Evolutionary conservation across 345 rosid genomes (phyloP), one percentile per base, ranked within the genome.

Genomic region (Syzygium aromaticum): DNA sequence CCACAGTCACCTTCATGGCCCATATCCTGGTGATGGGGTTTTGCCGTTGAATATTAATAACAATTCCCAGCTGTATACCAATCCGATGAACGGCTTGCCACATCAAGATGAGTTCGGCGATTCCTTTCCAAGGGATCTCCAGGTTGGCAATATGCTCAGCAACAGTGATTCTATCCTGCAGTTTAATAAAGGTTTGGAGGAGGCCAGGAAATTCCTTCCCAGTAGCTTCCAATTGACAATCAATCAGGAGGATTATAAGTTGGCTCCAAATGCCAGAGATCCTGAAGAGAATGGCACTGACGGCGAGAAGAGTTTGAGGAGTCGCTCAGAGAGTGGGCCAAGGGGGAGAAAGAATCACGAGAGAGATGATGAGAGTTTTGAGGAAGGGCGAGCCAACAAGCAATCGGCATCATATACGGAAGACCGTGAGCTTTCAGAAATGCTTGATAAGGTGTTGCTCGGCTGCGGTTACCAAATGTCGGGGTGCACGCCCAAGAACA

Each of bases 381-480:
- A 93, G 84, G 96, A 93, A 87, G 94, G 84, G 57, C 93, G 97
- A 88, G 90, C 93, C n/a, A 92, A 87, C 86, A 96, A 98, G 93
- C 97, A 94, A 59, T 90, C 90, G 0, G 96, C 98, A 51, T 84
- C 89, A 52, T 80, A 84, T 86, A 87, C 73, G 5, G 98, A 96
- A 57, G 97, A 93, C 84, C 85, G 94, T 54, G 97, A 95, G 87
- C 67, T 95, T 86, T 92, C 97, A 2, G 99, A 96, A 8, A 73
- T 92, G 93, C 94, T 98, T 77, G 99, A 98, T 89, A 93, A 92
- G 85, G 94, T 95, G 59, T 89, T 95, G 86, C 91, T 98, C 64
- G 92, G 88, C 84, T n/a, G 28, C n/a, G 89, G 91, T 67, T 33
- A 49, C 28, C 84, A 88, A 87, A 88, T 89, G 43, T 52, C 28